Percentiles rank a stretch among this genome's conserved stretches.
phyloP scores from a whole-genome alignment of 2,329 filamentous ascomycete species.

The Pseudocercospora fijiensis region DNA sequence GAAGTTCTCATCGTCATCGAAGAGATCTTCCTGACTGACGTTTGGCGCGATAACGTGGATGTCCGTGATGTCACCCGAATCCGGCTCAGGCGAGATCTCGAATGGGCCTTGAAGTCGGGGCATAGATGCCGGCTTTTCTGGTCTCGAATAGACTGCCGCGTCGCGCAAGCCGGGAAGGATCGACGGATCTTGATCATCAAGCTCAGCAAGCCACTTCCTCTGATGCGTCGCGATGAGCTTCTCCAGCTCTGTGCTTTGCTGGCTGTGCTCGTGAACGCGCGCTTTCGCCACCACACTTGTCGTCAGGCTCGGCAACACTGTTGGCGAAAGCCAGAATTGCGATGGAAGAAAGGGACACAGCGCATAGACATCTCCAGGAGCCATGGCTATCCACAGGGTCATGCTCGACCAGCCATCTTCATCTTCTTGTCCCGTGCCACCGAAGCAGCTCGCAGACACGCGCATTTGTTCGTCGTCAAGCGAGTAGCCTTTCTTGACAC shows the following conservation, averaged over 20 bases:
- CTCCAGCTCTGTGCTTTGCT: conserved; percentile 47
- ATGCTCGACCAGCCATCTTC: conserved; percentile 82
- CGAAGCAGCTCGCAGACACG: conserved; percentile 86
- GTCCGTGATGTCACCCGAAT: conserved; percentile 60
- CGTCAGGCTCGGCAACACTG: conserved; percentile 76
- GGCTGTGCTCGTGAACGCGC: conserved; percentile 44
- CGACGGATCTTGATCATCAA: conserved; percentile 25
- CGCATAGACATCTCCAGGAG: conserved; percentile 87
- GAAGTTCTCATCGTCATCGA: conserved; percentile 51
- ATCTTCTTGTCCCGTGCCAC: conserved; percentile 61
- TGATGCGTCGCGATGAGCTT: conserved; percentile 53
- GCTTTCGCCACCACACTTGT: conserved; percentile 77
- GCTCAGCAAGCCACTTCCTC: conserved; percentile 54
- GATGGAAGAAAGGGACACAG: conserved; percentile 85
- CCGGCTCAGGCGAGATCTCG: conserved; percentile 50
- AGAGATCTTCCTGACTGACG: conserved; percentile 54
- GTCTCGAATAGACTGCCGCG: conserved; percentile 57
- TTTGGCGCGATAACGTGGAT: conserved; percentile 58
- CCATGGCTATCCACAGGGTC: conserved; percentile 97
- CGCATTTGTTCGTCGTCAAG: conserved; percentile 92
- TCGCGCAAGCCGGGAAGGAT: conserved; percentile 43
- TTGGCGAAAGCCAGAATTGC: conserved; percentile 72
- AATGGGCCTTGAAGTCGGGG: conserved; percentile 65
- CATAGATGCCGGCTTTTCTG: conserved; percentile 54
- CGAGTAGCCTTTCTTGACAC: conserved; percentile 78